These are phyloP conservation scores for Geosmithia morbida DNA, from an alignment of 2,329 filamentous ascomycete species.

Conservation along the genomic window DNA sequence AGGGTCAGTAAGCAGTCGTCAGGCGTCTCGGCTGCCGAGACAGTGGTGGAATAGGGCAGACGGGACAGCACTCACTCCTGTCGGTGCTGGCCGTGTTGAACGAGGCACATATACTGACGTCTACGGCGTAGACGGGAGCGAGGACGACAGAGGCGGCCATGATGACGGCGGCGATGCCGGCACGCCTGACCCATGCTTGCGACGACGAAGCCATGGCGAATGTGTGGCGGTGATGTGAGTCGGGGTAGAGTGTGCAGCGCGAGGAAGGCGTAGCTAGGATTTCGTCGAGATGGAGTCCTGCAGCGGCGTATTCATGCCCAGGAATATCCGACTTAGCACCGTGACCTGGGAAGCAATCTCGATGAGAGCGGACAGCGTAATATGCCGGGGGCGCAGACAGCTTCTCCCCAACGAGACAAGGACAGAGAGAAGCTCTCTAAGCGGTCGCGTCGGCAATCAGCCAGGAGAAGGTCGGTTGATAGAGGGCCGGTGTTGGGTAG, in stretches of 20 bases:
- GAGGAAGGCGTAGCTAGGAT: not conserved
- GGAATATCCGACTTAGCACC: too few relatives aligned
- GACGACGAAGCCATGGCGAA: conserved; percentile 1
- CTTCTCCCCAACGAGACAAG: not conserved
- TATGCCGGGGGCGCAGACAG: not conserved
- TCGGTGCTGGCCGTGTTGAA: conserved; percentile 16
- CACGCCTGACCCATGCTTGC: not conserved
- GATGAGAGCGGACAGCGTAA: not conserved
- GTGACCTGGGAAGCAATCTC: too few relatives aligned
- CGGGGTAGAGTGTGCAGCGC: not conserved
- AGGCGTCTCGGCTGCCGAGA: not conserved
- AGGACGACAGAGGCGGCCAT: not conserved
- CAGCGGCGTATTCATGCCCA: not conserved
- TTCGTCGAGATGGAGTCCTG: not conserved
- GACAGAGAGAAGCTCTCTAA: not conserved
- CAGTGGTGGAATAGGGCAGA: too few relatives aligned
- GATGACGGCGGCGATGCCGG: not conserved
- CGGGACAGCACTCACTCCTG: not conserved
- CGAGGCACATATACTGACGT: conserved; percentile 16
- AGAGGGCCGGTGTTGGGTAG: too few relatives aligned
- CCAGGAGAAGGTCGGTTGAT: not conserved
- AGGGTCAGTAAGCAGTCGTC: conserved; percentile 1
- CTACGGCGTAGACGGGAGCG: not conserved
- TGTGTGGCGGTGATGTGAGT: not conserved
- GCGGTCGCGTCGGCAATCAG: not conserved